Percentiles rank a stretch among this genome's conserved stretches.
Evolutionary conservation across 768 basidiomycete species (phyloP).

Genomic region (Podaxis rugospora): DNA sequence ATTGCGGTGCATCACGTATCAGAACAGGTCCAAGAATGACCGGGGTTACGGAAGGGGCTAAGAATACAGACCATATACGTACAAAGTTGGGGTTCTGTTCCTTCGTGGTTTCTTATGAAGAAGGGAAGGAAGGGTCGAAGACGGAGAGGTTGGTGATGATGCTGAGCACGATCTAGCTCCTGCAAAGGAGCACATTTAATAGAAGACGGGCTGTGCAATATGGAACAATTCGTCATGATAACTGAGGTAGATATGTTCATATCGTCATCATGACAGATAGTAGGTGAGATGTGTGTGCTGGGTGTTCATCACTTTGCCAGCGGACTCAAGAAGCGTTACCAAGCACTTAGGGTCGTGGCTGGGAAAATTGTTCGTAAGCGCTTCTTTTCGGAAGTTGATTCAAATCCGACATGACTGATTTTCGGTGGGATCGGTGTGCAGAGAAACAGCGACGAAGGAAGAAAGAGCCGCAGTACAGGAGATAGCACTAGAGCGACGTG

Average conservation of each 20-base stretch:
- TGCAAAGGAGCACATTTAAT: neutral
- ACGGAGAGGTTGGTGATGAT: neutral
- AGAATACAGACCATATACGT: neutral
- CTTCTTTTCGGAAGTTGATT: neutral
- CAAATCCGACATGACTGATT: neutral
- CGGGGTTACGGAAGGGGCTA: slow-evolving; percentile 6
- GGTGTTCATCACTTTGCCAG: neutral
- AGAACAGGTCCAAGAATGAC: slow-evolving; percentile 3
- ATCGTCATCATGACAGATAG: neutral
- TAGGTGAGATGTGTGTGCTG: neutral
- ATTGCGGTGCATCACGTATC: neutral
- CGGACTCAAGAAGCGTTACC: neutral
- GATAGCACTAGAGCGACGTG: neutral
- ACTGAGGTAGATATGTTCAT: neutral
- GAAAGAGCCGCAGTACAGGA: neutral
- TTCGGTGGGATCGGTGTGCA: neutral
- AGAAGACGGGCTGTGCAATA: neutral
- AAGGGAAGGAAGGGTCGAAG: neutral
- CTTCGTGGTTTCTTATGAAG: neutral
- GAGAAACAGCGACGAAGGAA: neutral
- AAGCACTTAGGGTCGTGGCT: slow-evolving; percentile 5
- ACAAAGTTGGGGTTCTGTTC: neutral
- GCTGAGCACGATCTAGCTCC: neutral
- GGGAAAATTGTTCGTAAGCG: slow-evolving; percentile 4
- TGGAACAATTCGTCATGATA: neutral